Base-by-base conservation (phyloP, 176 grass and related monocot species). In the Hordeum marinum region DNA sequence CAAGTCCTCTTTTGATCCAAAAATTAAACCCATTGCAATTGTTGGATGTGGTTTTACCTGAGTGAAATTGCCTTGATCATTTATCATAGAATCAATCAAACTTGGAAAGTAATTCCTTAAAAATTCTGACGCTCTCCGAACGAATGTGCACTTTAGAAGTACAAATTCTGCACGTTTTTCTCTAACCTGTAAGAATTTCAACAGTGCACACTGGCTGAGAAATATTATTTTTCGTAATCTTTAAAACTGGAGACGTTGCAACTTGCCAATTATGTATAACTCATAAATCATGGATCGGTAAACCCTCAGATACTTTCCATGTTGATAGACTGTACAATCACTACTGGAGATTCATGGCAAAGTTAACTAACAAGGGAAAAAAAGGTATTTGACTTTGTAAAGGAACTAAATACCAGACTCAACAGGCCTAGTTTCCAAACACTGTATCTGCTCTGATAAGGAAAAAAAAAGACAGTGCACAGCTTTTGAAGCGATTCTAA, bases 81-180 rank as follows among this genome's bases (percentile, higher is more conserved):
- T 93, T 45, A 98, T 73, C 93, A 94, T 95, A 76, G 63, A 81
- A 71, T 98, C 93, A 86, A 98, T 90, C 80, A 98, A 86, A 95
- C 82, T 78, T 74, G 93, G 96, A 84, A 98, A 95, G 87, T 98
- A 98, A 88, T 92, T 93, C 46, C 92, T 90, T 76, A 98, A 90
- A 89, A 95, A 98, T 84, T 98, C 93, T 50, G 96, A 93, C 52
- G 96, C 96, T 76, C 96, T 89, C 57, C 91, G 77, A 81, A 98
- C 96, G 66, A 98, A 98, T 62, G 96, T 98, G 77, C 93, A 98
- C 69, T 94, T 98, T 27, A 98, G 83, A 34, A 98, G 85, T 62
- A 98, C 88, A 90, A 94, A 95, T 91, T 98, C 96, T 60, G 96
- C 96, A 70, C 96, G 96, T 76, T 98, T 98, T 88, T 98, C 96